Conservation (phyloP, 1,284 basidiomycete species). For the Cerrena zonata region DNA sequence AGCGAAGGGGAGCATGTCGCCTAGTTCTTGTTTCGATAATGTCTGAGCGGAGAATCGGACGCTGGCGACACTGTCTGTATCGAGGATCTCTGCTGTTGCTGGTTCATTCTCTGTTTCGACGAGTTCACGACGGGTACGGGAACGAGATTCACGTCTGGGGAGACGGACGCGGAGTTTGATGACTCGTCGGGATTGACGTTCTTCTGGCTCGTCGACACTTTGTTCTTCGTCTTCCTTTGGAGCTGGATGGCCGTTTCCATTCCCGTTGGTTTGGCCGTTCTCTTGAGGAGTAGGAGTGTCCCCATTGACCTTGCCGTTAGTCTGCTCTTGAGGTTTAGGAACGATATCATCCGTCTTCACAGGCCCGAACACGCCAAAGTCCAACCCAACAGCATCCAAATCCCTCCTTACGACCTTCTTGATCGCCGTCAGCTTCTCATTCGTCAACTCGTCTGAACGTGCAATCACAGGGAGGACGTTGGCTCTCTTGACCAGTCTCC, state of each 20-base stretch:
- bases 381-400: conserved; percentile 56
- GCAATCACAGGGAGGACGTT: conserved; percentile 77
- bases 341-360: conserved; percentile 15
- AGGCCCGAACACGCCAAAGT: conserved; percentile 68
- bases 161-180: conserved; percentile 64
- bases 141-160: conserved; percentile 44
- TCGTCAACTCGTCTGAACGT: conserved; percentile 71
- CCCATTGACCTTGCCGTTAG: conserved; percentile 8
- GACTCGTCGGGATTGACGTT: conserved; percentile 58
- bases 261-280: conserved; percentile 21
- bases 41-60: conserved; percentile 69
- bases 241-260: conserved; percentile 26
- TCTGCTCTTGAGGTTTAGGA: conserved; percentile 2
- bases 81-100: conserved; percentile 45
- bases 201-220: conserved; percentile 39
- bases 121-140: conserved; percentile 63
- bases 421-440: conserved; percentile 58
- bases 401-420: conserved; percentile 64
- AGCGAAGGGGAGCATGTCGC: conserved; percentile 63
- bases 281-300: conserved; percentile 16
- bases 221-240: conserved; percentile 16
- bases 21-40: conserved; percentile 52
- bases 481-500: conserved; percentile 59
- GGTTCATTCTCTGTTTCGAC: conserved; percentile 49
- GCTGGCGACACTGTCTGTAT: conserved; percentile 62